Conservation (phyloP, 192 early-diverging fungal genomes). For the Coemansia brasiliensis region DNA sequence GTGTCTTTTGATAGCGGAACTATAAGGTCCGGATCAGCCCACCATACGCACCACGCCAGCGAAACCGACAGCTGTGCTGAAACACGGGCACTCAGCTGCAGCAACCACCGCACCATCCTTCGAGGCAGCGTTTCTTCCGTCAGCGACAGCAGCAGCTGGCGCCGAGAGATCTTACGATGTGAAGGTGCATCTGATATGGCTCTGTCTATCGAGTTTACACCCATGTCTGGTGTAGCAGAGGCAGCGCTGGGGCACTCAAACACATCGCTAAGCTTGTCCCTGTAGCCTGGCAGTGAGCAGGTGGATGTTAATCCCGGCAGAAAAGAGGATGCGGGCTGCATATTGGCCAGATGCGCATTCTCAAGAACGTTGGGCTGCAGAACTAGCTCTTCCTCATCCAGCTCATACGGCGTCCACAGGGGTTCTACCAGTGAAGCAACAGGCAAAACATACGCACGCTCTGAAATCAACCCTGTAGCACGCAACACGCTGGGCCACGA, state of each 20-base stretch:
- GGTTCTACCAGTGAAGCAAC: conserved; percentile 44
- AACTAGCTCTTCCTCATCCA: conserved; percentile 15
- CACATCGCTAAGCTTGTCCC: neutral
- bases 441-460: conserved; percentile 48
- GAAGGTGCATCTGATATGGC: neutral
- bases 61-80: conserved; percentile 22
- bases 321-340: neutral
- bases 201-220: no score
- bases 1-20: conserved; percentile 32
- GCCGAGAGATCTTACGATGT: conserved; percentile 27
- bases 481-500: conserved; percentile 52
- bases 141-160: conserved; percentile 25
- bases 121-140: conserved; percentile 23
- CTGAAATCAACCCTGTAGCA: conserved; percentile 47
- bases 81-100: conserved; percentile 8
- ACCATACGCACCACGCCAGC: conserved; percentile 31
- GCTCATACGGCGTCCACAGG: conserved; percentile 28
- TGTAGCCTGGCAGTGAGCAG: no score
- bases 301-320: neutral
- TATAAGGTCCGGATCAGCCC: conserved; percentile 40
- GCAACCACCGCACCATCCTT: conserved; percentile 20
- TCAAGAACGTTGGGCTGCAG: conserved; percentile 9
- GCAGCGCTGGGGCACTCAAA: neutral
- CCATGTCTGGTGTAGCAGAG: neutral
- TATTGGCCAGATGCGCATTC: neutral